A percentile compares a stretch with the other conserved stretches of the same genome.
Evolutionary conservation across 2,329 filamentous ascomycete species (phyloP).

Genomic region (Diatrype stigma): DNA sequence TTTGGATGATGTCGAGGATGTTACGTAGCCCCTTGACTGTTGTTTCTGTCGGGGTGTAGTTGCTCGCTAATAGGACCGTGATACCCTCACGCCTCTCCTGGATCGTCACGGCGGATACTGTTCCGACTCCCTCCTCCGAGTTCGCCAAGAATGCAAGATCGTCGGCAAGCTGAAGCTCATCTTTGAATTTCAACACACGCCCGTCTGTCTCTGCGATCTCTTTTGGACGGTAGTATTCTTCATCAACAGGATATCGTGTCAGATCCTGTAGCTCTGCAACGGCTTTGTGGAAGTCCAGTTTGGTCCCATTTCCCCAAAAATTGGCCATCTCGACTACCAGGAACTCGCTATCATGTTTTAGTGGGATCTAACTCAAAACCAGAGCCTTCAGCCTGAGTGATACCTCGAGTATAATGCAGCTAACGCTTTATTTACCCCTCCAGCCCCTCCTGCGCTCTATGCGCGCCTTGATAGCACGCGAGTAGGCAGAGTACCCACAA

Average conservation of each 20-base stretch:
- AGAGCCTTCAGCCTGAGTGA: background rate
- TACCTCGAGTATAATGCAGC: background rate
- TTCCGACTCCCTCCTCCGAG: background rate
- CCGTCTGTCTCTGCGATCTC: background rate
- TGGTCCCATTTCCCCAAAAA: background rate
- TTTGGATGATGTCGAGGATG: background rate
- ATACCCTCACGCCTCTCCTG: background rate
- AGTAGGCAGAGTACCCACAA: background rate
- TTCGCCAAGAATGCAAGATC: conserved; percentile 1
- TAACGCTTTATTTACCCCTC: no score
- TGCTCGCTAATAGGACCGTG: background rate
- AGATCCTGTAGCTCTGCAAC: background rate
- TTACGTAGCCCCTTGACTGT: background rate
- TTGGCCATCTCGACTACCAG: background rate
- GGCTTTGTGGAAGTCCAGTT: background rate
- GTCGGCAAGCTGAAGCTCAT: conserved; percentile 2
- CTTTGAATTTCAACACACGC: background rate
- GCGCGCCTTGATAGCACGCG: background rate
- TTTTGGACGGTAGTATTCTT: background rate
- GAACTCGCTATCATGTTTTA: background rate
- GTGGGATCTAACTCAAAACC: background rate
- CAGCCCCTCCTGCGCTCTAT: no score
- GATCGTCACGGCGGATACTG: background rate
- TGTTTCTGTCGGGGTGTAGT: background rate
- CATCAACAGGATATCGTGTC: background rate